Conservation (phyloP, 176 grass and related monocot genomes). For the Carex littledalei region DNA sequence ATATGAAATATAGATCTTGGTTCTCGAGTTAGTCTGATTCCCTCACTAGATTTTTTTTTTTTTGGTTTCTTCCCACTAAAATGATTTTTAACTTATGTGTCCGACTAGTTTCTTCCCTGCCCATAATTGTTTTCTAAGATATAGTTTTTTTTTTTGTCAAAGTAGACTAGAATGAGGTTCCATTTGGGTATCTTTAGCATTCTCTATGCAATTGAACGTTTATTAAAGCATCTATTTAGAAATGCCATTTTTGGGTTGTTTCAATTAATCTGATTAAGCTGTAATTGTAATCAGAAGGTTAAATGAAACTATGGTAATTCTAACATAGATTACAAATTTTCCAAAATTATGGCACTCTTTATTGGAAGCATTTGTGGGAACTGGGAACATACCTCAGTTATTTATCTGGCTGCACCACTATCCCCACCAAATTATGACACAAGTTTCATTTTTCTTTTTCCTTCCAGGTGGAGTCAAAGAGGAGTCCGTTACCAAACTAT, state of each 20-base stretch:
- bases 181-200: not conserved
- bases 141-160: not conserved
- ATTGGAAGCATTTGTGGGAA: not conserved
- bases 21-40: conserved; percentile 1
- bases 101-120: not conserved
- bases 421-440: not conserved
- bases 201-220: not conserved
- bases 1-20: not conserved
- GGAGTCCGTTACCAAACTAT: conserved; percentile 45
- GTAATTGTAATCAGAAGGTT: not conserved
- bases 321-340: not conserved
- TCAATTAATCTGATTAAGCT: not conserved
- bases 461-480: conserved; percentile 45
- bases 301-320: not conserved
- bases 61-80: not conserved
- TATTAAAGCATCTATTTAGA: not conserved
- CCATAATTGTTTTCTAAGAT: not conserved
- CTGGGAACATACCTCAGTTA: not conserved
- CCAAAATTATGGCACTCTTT: not conserved
- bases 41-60: not conserved
- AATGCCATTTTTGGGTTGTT: not conserved
- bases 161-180: not conserved
- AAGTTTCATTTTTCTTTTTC: not conserved
- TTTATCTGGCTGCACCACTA: not conserved
- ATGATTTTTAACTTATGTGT: not conserved